These are phyloP conservation scores for Periconia macrospinosa DNA, from an alignment of 2,329 filamentous ascomycete species.

Conservation along the genomic window DNA sequence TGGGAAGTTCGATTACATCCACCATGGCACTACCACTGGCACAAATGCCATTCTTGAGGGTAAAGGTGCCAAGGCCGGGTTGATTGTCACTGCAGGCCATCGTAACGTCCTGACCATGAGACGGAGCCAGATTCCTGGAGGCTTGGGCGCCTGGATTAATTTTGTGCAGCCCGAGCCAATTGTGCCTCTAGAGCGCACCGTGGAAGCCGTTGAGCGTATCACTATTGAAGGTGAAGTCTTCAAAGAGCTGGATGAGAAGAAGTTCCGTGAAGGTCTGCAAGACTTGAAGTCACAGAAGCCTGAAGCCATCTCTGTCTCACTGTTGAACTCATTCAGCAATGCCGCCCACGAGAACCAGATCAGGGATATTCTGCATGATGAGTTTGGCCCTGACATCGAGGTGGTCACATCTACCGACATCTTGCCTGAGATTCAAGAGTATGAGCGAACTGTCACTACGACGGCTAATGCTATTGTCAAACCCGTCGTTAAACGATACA, in stretches of 20 bases:
- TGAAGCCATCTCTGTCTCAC: slow-evolving; percentile 51
- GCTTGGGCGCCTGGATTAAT: slow-evolving; percentile 54
- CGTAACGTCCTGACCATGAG: slow-evolving; percentile 53
- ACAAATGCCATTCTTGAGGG: slow-evolving; percentile 56
- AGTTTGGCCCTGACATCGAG: slow-evolving; percentile 47
- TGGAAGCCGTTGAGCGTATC: slow-evolving; percentile 51
- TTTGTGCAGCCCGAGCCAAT: slow-evolving; percentile 52
- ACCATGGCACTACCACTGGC: slow-evolving; percentile 54
- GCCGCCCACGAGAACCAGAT: slow-evolving; percentile 47
- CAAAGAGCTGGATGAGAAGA: slow-evolving; percentile 42
- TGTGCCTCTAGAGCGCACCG: slow-evolving; percentile 52
- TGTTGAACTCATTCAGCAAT: slow-evolving; percentile 53
- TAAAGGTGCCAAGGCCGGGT: slow-evolving; percentile 52
- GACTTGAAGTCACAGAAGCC: slow-evolving; percentile 45
- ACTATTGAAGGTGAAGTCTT: slow-evolving; percentile 48
- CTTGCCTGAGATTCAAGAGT: slow-evolving; percentile 52
- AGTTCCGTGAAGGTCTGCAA: slow-evolving; percentile 43
- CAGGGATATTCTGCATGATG: slow-evolving; percentile 44
- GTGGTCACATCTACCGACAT: slow-evolving; percentile 52
- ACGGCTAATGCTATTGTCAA: slow-evolving; percentile 54
- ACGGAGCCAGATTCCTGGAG: slow-evolving; percentile 55
- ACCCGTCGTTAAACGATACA: slow-evolving; percentile 51
- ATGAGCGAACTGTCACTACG: slow-evolving; percentile 53
- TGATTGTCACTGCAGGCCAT: slow-evolving; percentile 54
- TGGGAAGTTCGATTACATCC: slow-evolving; percentile 52